These are phyloP conservation scores for Ochetophila trinervis DNA, from an alignment of 306 rosid genomes.

Conservation along the genomic window DNA sequence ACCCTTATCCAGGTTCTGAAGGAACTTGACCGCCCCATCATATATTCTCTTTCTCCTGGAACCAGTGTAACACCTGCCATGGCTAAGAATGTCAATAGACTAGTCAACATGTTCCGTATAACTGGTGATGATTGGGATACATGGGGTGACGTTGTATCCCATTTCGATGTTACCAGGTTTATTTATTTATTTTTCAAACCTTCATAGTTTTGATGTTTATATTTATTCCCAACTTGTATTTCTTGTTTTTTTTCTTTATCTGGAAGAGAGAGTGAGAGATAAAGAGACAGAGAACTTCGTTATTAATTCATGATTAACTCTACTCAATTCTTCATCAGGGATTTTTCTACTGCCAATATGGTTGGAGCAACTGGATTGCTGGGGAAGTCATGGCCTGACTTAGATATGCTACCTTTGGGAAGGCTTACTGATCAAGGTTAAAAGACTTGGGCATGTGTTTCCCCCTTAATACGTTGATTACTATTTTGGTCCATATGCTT, in stretches of 20 bases:
- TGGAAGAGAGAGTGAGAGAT: background rate
- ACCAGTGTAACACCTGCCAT: constrained; percentile 68
- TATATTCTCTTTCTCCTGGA: constrained; percentile 91
- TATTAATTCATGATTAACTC: constrained; percentile 9
- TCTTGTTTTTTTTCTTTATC: constrained; percentile 3
- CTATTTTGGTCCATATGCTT: constrained; percentile 8
- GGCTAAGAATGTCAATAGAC: constrained; percentile 66
- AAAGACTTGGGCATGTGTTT: constrained; percentile 10
- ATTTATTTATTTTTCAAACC: constrained; percentile 4
- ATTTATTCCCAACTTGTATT: constrained; percentile 10
- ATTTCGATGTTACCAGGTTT: constrained; percentile 81
- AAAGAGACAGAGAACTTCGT: constrained; percentile 12
- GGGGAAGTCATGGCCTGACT: constrained; percentile 97
- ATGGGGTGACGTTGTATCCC: constrained; percentile 64
- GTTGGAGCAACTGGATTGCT: constrained; percentile 68
- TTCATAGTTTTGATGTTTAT: constrained; percentile 13
- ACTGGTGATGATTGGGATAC: constrained; percentile 97
- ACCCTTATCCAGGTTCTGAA: constrained; percentile 54
- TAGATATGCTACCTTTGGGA: constrained; percentile 98
- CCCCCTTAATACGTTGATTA: constrained; percentile 13
- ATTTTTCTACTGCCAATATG: constrained; percentile 66
- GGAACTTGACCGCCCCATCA: constrained; percentile 54
- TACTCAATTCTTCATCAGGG: constrained; percentile 47
- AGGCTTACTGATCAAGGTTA: constrained; percentile 83
- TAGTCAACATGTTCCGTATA: constrained; percentile 86